phyloP scores from a whole-genome alignment of 257 asterid species.

The Solanum tarijense region DNA sequence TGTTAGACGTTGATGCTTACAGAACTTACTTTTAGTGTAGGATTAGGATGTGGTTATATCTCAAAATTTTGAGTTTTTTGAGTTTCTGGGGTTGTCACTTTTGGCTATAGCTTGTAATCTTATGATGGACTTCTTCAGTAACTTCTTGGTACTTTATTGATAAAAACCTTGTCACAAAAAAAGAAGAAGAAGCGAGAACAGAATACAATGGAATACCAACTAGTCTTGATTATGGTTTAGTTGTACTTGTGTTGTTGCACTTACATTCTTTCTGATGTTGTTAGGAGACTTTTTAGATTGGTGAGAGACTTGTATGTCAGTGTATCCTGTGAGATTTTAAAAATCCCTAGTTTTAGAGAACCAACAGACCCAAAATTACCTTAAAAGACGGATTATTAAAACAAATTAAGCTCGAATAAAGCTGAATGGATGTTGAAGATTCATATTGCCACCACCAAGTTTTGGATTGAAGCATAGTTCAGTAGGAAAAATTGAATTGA shows the following conservation, averaged over 20 bases:
- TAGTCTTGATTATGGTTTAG: not conserved
- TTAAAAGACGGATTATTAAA: not conserved
- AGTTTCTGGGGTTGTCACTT: not conserved
- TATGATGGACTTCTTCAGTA: not conserved
- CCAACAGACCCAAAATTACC: not conserved
- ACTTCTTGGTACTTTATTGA: not conserved
- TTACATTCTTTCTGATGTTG: not conserved
- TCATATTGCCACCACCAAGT: not conserved
- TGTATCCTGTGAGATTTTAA: not conserved
- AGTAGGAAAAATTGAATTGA: not conserved
- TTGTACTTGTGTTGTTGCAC: not conserved
- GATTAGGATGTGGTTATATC: not conserved
- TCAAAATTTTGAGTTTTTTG: not conserved
- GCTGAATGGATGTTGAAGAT: not conserved
- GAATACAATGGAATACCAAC: not conserved
- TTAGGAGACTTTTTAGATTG: not conserved
- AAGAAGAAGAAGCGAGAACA: not conserved
- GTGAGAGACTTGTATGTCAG: not conserved
- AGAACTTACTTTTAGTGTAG: not conserved
- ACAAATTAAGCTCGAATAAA: not conserved
- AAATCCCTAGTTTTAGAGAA: not conserved
- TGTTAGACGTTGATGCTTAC: not conserved
- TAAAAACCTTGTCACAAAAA: not conserved
- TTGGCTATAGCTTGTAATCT: not conserved
- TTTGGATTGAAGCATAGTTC: not conserved